Conservation (phyloP, 2,329 filamentous ascomycete genomes). For the Scortechinia acanthostroma region DNA sequence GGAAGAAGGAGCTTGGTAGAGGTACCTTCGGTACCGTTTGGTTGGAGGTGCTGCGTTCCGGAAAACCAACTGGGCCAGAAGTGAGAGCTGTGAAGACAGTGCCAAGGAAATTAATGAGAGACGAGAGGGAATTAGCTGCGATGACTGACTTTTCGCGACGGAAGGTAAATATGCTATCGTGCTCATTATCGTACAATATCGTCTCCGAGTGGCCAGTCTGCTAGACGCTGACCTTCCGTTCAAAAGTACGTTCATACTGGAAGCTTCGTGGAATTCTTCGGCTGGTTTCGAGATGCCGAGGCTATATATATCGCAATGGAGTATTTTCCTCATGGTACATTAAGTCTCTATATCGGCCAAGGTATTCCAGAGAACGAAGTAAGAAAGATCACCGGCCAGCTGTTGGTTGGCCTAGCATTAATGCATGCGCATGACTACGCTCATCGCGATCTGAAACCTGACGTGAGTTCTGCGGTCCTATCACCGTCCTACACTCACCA, state of each 20-base stretch:
- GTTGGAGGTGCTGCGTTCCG: no score
- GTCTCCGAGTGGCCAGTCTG: not conserved
- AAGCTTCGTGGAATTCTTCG: slow-evolving; percentile 10
- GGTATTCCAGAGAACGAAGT: slow-evolving; percentile 5
- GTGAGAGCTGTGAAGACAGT: not conserved
- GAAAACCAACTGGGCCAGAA: no score
- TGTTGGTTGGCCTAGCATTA: slow-evolving; percentile 8
- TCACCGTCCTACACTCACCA: no score
- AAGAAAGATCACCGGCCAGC: slow-evolving; percentile 6
- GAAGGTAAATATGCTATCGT: no score
- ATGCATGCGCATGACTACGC: slow-evolving; percentile 9
- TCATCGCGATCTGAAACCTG: slow-evolving; percentile 12
- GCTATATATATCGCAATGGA: slow-evolving; percentile 11
- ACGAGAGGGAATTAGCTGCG: no score
- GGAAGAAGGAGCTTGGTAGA: no score
- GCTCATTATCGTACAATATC: not conserved
- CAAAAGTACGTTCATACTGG: slow-evolving; percentile 6
- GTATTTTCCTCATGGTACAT: slow-evolving; percentile 9
- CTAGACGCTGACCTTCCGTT: not conserved
- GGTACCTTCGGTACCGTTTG: no score
- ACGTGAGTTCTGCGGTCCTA: no score
- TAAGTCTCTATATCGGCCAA: slow-evolving; percentile 5
- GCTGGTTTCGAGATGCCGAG: slow-evolving; percentile 10
- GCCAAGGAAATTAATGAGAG: no score
- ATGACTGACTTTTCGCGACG: not conserved